phyloP scores from a whole-genome alignment of 495 filamentous ascomycete species.

The Schizothecium vesticola region DNA sequence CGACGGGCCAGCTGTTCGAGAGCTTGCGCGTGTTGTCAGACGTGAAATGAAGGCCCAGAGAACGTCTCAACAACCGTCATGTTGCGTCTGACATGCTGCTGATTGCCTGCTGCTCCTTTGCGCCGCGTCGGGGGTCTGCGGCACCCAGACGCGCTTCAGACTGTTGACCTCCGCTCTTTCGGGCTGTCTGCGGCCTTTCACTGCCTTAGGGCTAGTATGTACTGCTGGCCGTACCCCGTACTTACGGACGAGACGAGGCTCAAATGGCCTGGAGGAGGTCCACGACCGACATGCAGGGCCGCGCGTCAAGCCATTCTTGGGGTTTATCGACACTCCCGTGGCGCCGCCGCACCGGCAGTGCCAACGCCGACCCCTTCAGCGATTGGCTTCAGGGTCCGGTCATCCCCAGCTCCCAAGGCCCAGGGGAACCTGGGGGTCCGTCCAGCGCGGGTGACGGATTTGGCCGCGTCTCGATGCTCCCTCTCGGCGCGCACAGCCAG shows the following conservation, averaged over 20 bases:
- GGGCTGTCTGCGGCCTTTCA: not conserved
- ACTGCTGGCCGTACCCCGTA: not conserved
- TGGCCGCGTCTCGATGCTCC: not conserved
- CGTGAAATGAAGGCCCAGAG: not conserved
- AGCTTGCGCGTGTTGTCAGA: not conserved
- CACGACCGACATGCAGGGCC: conserved; percentile 18
- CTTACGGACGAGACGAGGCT: not conserved
- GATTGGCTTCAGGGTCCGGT: conserved; percentile 9
- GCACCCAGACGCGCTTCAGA: too few relatives aligned
- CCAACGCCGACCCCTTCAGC: conserved; percentile 1
- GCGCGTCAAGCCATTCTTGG: conserved; percentile 13
- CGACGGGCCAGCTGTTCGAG: not conserved
- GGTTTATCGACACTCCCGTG: not conserved
- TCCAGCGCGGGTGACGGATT: conserved; percentile 1
- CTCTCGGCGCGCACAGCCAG: not conserved
- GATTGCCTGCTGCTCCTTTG: not conserved
- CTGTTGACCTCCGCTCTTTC: not conserved
- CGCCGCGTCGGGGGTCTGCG: not conserved
- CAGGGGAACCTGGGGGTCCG: not conserved
- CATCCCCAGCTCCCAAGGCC: not conserved
- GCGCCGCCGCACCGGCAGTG: conserved; percentile 10
- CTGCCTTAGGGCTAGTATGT: too few relatives aligned
- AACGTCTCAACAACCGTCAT: not conserved
- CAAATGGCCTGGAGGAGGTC: not conserved
- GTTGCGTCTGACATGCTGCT: not conserved